Percentiles rank a stretch among this genome's conserved stretches.
Conservation (phyloP, 352 stramenopile species). For the Paralagenidium karlingii region DNA sequence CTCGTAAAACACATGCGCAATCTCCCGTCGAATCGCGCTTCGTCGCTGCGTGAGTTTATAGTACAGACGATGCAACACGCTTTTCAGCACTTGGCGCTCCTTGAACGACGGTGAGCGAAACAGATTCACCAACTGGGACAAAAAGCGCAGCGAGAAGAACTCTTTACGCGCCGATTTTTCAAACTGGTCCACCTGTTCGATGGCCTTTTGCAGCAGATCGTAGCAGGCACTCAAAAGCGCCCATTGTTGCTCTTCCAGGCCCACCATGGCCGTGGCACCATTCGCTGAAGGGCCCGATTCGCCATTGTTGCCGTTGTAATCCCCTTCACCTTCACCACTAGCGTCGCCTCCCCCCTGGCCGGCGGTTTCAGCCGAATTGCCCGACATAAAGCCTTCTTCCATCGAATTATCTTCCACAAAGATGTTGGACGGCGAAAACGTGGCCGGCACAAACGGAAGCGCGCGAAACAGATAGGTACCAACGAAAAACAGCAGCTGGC, state of each 20-base stretch:
- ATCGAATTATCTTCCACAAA: conserved; percentile 61
- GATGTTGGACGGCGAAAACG: conserved; percentile 43
- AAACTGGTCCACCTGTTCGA: conserved; percentile 10
- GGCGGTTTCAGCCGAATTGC: too few relatives aligned
- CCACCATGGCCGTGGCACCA: too few relatives aligned
- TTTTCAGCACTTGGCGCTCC: conserved; percentile 16
- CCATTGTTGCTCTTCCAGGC: conserved; percentile 10
- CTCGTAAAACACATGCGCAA: conserved; percentile 13
- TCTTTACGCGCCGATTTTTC: conserved; percentile 10
- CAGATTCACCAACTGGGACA: conserved; percentile 6
- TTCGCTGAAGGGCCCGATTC: too few relatives aligned
- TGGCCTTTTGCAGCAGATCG: conserved; percentile 8
- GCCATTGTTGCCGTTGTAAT: too few relatives aligned
- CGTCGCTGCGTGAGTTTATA: conserved; percentile 17
- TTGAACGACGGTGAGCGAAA: conserved; percentile 14
- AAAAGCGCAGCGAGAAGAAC: conserved; percentile 10
- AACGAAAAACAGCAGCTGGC: not conserved
- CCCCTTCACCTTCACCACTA: conserved; percentile 2
- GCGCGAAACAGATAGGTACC: not conserved
- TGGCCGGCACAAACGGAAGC: not conserved
- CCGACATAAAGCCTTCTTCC: not conserved
- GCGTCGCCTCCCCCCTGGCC: too few relatives aligned
- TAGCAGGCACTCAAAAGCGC: conserved; percentile 6
- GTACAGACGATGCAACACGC: conserved; percentile 12
- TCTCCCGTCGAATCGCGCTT: conserved; percentile 9